Base-by-base conservation (phyloP, 495 filamentous ascomycete genomes). In the Penicillium simplicissimum region DNA sequence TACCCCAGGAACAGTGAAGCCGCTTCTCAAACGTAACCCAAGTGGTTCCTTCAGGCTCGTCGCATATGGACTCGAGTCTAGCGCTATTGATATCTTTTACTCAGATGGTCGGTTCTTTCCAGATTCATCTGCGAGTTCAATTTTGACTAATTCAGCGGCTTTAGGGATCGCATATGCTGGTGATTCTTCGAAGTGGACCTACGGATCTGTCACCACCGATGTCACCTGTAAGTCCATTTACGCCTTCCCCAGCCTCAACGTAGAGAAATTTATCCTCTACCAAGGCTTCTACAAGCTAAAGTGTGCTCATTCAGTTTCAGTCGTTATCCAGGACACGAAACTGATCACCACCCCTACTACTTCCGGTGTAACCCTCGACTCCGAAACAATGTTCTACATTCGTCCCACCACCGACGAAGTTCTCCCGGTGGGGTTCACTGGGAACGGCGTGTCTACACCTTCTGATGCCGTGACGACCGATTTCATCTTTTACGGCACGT, bases 91-190 rank as follows among this genome's bases (percentile, higher is more conserved):
- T 3, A 43, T 69, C 0, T 69, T 71, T 25, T 71, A 67, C 23
- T 66, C 69, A 0, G 69, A 71, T 31, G 69, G 69, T 69, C 4
- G 34, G 36, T 31, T n/a, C 2, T 1, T 10, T 33, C 14, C 10
- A 2, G 28, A 0, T 5, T 31, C 28, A n/a, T 1, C 2, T 15
- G 8, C 1, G 13, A 13, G 1, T 10, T 42, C 13, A 31, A 5
- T 15, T 1, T 51, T 56, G 28, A 31, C 13, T 34, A 17, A 43
- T 17, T 34, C 8, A 33, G 15, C 35, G 47, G 25, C 43, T 14
- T n/a, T 31, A 69, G 69, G 69, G 4, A 61, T 71, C 14, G 69
- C 66, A 10, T 67, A 71, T 51, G 63, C 62, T 14, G 69, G 69
- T 25, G 61, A 69, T 45, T 61, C 67, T n/a, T 67, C 67, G 0